Conservation (phyloP, 768 basidiomycete species). For the Leccinum sublutescens region DNA sequence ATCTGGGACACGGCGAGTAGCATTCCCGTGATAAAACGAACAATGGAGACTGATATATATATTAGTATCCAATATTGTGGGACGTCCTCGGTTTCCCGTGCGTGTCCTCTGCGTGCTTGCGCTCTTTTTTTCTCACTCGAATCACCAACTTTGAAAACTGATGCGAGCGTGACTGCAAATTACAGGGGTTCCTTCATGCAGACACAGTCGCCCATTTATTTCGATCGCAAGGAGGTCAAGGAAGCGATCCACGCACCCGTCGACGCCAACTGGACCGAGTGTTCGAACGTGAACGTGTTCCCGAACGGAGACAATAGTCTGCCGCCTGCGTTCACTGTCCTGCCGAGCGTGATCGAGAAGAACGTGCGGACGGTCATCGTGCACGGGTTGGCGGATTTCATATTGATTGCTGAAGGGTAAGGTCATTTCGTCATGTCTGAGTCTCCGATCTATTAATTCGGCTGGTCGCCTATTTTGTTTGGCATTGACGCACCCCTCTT, state of each 20-base stretch:
- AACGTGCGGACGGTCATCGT: slow-evolving; percentile 64
- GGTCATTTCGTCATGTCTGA: slow-evolving; percentile 17
- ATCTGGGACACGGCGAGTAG: slow-evolving; percentile 63
- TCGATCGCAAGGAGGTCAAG: slow-evolving; percentile 64
- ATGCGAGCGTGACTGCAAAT: no score
- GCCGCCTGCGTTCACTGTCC: slow-evolving; percentile 60
- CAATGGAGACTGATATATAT: neutral
- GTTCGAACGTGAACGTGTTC: slow-evolving; percentile 60
- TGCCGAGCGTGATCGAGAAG: slow-evolving; percentile 77
- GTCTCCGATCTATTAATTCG: neutral
- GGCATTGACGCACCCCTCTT: neutral
- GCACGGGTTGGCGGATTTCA: slow-evolving; percentile 72
- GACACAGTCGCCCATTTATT: slow-evolving; percentile 64
- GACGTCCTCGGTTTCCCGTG: slow-evolving; percentile 83
- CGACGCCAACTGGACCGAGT: slow-evolving; percentile 52
- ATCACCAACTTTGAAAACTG: no score
- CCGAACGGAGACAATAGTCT: slow-evolving; percentile 57
- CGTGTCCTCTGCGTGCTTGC: slow-evolving; percentile 16
- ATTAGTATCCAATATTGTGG: slow-evolving; percentile 65
- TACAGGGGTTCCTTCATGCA: slow-evolving; percentile 55
- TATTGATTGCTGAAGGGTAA: slow-evolving; percentile 73
- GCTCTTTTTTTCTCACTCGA: no score
- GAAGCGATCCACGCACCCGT: slow-evolving; percentile 66
- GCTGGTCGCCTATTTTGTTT: neutral
- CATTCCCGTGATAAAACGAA: no score